Evolutionary conservation across 2,329 filamentous ascomycete species (phyloP).

Genomic region (Helicocarpus griseus): DNA sequence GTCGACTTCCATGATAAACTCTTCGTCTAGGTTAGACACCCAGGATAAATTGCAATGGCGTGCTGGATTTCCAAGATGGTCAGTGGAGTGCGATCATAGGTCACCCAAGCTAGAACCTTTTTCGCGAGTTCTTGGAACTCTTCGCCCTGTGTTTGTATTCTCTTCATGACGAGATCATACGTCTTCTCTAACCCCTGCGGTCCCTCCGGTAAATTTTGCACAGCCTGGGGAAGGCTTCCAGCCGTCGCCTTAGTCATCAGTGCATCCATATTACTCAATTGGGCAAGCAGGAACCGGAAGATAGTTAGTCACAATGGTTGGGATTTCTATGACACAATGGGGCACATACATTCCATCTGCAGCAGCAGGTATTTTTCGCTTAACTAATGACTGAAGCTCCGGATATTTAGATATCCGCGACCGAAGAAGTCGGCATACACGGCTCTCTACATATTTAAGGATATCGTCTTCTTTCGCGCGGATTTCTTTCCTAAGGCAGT

Average conservation of each 20-base stretch:
- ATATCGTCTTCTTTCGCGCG: neutral
- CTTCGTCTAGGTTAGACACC: neutral
- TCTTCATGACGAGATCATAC: conserved; percentile 34
- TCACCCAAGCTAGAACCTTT: neutral
- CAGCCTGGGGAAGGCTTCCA: conserved; percentile 23
- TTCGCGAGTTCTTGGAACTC: neutral
- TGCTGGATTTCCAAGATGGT: neutral
- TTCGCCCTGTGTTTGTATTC: neutral
- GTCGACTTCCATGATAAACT: neutral
- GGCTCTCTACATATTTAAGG: conserved; percentile 9
- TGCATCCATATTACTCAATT: conserved; percentile 17
- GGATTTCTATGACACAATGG: conserved; percentile 11
- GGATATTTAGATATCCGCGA: conserved; percentile 4
- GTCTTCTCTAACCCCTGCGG: conserved; percentile 25
- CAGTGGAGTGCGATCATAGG: neutral
- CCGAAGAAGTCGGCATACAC: conserved; percentile 5
- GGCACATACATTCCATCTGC: conserved; percentile 15
- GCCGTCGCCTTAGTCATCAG: conserved; percentile 10
- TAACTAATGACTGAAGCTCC: conserved; percentile 10
- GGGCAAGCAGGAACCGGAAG: conserved; percentile 21
- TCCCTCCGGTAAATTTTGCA: conserved; percentile 24
- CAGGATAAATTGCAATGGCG: neutral
- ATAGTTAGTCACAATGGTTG: neutral
- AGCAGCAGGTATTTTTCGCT: conserved; percentile 7
- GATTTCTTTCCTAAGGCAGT: neutral